phyloP scores from a whole-genome alignment of 164 flowering plant genomes.

The Cinnamomum micranthum region DNA sequence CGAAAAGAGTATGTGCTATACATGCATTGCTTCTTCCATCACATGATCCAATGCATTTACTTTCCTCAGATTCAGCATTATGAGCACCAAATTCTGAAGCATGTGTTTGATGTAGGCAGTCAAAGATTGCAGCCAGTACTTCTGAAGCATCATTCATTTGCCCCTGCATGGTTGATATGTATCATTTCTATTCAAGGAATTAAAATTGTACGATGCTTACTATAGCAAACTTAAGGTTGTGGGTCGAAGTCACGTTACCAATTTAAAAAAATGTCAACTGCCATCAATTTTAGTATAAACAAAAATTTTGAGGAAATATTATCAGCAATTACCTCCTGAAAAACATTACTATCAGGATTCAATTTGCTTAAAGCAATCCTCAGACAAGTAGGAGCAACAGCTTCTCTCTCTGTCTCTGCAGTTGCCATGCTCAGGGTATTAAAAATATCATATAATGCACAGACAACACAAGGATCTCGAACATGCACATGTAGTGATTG shows the following conservation, averaged over 20 bases:
- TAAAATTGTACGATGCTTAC: not conserved
- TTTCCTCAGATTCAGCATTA: constrained; percentile 57
- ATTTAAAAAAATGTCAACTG: too few relatives aligned
- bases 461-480: constrained; percentile 93
- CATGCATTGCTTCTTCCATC: constrained; percentile 72
- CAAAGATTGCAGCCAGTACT: constrained; percentile 85
- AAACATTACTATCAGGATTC: constrained; percentile 88
- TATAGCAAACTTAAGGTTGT: not conserved
- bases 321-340: constrained; percentile 67
- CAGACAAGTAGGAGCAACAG: constrained; percentile 81
- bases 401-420: constrained; percentile 48
- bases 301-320: not conserved
- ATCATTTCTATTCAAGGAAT: constrained; percentile 10
- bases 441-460: constrained; percentile 84
- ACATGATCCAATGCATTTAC: constrained; percentile 61
- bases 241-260: too few relatives aligned
- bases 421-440: constrained; percentile 61
- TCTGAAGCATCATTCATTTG: constrained; percentile 99
- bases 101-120: constrained; percentile 79
- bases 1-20: constrained; percentile 79
- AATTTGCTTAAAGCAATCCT: constrained; percentile 90
- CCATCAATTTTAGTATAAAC: not conserved
- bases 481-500: constrained; percentile 68
- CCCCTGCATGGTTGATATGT: constrained; percentile 42
- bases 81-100: constrained; percentile 37